phyloP scores from a whole-genome alignment of 768 basidiomycete genomes.

The Xerocomellus amylosporus region DNA sequence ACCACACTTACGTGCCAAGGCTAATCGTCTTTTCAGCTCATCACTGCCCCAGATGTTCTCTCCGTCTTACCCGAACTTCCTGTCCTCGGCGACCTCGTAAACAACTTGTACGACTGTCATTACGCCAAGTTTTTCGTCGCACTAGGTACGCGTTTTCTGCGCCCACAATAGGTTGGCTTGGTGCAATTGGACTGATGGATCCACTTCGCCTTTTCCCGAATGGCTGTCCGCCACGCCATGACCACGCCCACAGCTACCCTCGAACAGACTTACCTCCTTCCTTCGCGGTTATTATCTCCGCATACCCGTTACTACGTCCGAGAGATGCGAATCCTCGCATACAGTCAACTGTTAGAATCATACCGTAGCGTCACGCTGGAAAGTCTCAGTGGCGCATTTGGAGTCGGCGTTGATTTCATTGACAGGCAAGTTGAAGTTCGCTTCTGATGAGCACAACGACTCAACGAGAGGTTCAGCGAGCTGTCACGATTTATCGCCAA shows the following conservation, averaged over 20 bases:
- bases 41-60: constrained; percentile 83
- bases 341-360: constrained; percentile 85
- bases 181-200: constrained; percentile 8
- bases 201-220: neutral
- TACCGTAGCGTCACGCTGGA: constrained; percentile 89
- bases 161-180: neutral
- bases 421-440: constrained; percentile 58
- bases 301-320: constrained; percentile 90
- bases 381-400: constrained; percentile 82
- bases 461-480: constrained; percentile 53
- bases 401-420: constrained; percentile 83
- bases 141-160: constrained; percentile 52
- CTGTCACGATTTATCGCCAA: constrained; percentile 89
- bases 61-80: constrained; percentile 82
- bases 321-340: constrained; percentile 95
- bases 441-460: neutral
- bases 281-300: constrained; percentile 79
- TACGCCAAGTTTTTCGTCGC: constrained; percentile 94
- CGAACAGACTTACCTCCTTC: constrained; percentile 83
- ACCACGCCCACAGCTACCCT: constrained; percentile 60
- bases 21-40: constrained; percentile 51
- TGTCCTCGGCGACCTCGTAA: constrained; percentile 75
- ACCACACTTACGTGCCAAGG: neutral
- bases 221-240: neutral
- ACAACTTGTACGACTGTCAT: constrained; percentile 88